These are phyloP conservation scores for Aspergillus saccharolyticus DNA, from an alignment of 495 filamentous ascomycete species.

Conservation along the genomic window DNA sequence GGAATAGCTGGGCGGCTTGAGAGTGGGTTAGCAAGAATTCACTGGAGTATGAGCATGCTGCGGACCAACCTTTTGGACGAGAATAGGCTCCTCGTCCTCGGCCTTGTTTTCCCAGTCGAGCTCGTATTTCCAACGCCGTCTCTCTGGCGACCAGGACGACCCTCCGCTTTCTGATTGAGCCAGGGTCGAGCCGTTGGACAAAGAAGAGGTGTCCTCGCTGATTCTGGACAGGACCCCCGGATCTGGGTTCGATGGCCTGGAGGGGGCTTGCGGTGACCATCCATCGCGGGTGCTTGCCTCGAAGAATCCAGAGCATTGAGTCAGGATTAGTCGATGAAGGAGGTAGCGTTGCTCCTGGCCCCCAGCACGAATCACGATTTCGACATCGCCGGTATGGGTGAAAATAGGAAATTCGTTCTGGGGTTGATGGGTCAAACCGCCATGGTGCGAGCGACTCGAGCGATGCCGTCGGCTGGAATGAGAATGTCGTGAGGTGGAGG, in stretches of 20 bases:
- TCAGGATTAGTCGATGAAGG: constrained; percentile 76
- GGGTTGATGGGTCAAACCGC: constrained; percentile 61
- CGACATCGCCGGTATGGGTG: constrained; percentile 83
- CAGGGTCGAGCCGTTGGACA: constrained; percentile 40
- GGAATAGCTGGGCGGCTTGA: constrained; percentile 40
- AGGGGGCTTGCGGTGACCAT: constrained; percentile 59
- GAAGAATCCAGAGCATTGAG: constrained; percentile 89
- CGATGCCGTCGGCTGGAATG: constrained; percentile 56
- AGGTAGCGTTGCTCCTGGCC: constrained; percentile 77
- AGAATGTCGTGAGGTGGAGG: constrained; percentile 56
- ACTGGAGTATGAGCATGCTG: neutral
- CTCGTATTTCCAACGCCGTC: constrained; percentile 78
- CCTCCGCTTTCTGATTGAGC: constrained; percentile 36
- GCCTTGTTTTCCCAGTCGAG: constrained; percentile 68
- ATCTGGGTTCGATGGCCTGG: constrained; percentile 27
- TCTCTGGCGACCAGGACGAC: constrained; percentile 32
- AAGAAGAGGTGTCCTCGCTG: constrained; percentile 48
- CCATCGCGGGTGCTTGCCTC: constrained; percentile 82
- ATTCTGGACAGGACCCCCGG: constrained; percentile 48
- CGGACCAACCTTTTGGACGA: constrained; percentile 68
- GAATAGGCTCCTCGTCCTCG: constrained; percentile 77
- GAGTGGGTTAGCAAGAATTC: neutral
- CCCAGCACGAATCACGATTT: constrained; percentile 70
- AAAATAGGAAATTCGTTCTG: constrained; percentile 93
- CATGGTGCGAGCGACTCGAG: constrained; percentile 75